Evolutionary conservation across 2,329 filamentous ascomycete species (phyloP).

Genomic region (Hypomyces perniciosus): DNA sequence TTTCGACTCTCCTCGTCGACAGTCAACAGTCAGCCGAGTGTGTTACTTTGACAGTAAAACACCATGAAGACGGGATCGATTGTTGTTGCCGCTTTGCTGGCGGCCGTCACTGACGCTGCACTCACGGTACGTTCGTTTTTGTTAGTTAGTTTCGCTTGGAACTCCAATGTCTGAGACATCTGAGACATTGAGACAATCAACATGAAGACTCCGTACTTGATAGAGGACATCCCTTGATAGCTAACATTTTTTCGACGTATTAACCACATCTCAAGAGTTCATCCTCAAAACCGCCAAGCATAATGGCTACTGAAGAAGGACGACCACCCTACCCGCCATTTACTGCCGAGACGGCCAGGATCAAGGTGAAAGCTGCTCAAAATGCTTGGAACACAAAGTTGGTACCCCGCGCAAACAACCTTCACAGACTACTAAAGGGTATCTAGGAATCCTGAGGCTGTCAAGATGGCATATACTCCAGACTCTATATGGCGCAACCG

Average conservation of each 20-base stretch:
- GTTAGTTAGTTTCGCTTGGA: not conserved
- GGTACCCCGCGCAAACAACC: no score
- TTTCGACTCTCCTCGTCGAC: conserved; percentile 7
- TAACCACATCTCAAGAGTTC: not conserved
- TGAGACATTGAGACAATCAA: no score
- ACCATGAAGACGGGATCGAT: conserved; percentile 31
- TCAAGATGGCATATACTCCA: conserved; percentile 68
- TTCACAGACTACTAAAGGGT: not conserved
- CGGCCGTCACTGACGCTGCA: conserved; percentile 23
- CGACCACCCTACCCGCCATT: conserved; percentile 61
- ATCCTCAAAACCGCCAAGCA: no score
- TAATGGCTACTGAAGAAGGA: conserved; percentile 13
- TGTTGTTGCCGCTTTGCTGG: conserved; percentile 26
- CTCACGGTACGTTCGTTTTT: conserved; percentile 14
- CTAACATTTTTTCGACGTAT: no score
- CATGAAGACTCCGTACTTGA: no score
- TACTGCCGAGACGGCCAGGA: conserved; percentile 60
- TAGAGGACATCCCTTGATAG: no score
- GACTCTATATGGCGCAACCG: conserved; percentile 80
- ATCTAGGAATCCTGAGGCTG: conserved; percentile 53
- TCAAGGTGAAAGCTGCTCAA: conserved; percentile 80
- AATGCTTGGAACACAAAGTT: conserved; percentile 76
- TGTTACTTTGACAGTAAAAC: conserved; percentile 9
- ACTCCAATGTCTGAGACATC: not conserved
- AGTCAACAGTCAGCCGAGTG: conserved; percentile 4